phyloP scores from a whole-genome alignment of 257 asterid genomes.

The Fraxinus anomala region DNA sequence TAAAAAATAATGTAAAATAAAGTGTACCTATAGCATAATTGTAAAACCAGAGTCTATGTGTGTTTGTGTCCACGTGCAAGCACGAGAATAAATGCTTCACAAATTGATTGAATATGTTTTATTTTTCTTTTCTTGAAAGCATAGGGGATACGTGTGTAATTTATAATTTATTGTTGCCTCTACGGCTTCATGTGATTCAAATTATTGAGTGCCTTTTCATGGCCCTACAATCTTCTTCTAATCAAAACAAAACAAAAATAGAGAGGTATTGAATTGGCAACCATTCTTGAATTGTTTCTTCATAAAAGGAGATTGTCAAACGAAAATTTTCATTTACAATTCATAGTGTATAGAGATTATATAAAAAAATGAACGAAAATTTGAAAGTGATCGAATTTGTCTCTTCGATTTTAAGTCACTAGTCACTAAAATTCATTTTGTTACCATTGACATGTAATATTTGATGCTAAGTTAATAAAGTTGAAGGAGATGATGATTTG shows the following conservation, averaged over 20 bases:
- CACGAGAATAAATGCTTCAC: conserved; percentile 39
- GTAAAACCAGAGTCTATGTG: conserved; percentile 34
- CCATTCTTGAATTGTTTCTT: neutral
- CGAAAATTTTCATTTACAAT: neutral
- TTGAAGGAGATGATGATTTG: neutral
- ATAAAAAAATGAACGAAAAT: neutral
- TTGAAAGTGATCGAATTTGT: neutral
- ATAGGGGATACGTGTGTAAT: conserved; percentile 33
- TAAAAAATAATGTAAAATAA: no score
- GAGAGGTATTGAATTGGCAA: conserved; percentile 30
- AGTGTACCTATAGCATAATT: conserved; percentile 33
- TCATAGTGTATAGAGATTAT: no score
- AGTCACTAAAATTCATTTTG: neutral
- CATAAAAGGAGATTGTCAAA: neutral
- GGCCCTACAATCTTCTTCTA: conserved; percentile 51
- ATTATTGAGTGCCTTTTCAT: conserved; percentile 46
- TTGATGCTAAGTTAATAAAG: neutral
- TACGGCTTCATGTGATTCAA: conserved; percentile 57
- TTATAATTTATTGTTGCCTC: conserved; percentile 27
- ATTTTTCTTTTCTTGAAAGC: conserved; percentile 21
- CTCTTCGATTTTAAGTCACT: neutral
- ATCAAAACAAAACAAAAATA: conserved; percentile 31
- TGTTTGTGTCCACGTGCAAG: conserved; percentile 59
- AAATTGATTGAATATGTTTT: conserved; percentile 34
- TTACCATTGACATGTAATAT: neutral